phyloP scores from a whole-genome alignment of 2,329 filamentous ascomycete genomes.

The Ophiostoma angusticollis region DNA sequence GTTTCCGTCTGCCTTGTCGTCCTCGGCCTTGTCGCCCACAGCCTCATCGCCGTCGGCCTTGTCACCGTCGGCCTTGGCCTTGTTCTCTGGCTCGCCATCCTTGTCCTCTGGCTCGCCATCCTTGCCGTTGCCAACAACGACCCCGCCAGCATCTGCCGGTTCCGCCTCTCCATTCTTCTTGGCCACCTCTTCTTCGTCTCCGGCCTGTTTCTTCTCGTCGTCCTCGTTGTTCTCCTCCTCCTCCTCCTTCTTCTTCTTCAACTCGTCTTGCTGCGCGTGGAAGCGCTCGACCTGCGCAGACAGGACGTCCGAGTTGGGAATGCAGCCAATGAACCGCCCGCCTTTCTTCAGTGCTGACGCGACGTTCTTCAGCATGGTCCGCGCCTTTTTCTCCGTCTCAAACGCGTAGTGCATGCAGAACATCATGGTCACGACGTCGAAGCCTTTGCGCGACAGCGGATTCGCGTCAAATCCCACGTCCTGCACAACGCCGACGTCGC shows the following conservation, averaged over 20 bases:
- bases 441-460: constrained; percentile 63
- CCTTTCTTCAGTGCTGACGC: constrained; percentile 84
- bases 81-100: constrained; percentile 21
- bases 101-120: constrained; percentile 20
- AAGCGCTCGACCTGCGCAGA: constrained; percentile 64
- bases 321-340: constrained; percentile 85
- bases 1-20: constrained; percentile 22
- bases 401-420: constrained; percentile 99
- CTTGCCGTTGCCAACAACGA: no score
- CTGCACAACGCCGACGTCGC: constrained; percentile 65
- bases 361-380: constrained; percentile 88
- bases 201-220: constrained; percentile 21
- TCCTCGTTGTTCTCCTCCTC: constrained; percentile 23
- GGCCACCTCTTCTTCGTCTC: constrained; percentile 36
- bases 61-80: constrained; percentile 30
- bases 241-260: constrained; percentile 21
- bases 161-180: constrained; percentile 25
- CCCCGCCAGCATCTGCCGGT: no score
- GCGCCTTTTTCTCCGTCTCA: constrained; percentile 78
- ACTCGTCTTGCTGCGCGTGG: constrained; percentile 39
- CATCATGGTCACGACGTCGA: constrained; percentile 98
- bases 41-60: constrained; percentile 29
- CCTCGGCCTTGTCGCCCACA: constrained; percentile 29
- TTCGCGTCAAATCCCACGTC: constrained; percentile 79
- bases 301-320: constrained; percentile 92